Evolutionary conservation across 345 rosid genomes (phyloP).

Genomic region (Eutrema japonicum): DNA sequence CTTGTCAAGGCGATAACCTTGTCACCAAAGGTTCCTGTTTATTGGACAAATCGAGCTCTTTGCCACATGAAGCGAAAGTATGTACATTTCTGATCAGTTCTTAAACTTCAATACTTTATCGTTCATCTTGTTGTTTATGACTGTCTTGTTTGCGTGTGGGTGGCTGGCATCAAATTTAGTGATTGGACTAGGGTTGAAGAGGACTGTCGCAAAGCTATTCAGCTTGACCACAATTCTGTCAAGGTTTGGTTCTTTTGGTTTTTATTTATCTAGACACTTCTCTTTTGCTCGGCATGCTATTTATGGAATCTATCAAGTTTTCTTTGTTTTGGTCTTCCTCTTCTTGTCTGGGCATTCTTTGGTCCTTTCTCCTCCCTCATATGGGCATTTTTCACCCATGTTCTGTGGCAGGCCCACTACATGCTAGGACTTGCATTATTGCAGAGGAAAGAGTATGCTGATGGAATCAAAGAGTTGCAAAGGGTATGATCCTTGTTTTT

Average conservation of each 20-base stretch:
- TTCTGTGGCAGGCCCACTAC: constrained; percentile 69
- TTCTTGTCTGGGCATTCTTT: background rate
- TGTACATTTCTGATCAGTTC: constrained; percentile 28
- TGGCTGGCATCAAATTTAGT: constrained; percentile 47
- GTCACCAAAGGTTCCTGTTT: constrained; percentile 80
- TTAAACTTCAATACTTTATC: background rate
- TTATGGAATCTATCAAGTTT: background rate
- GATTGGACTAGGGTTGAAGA: constrained; percentile 85
- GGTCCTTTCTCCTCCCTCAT: background rate
- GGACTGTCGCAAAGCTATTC: constrained; percentile 79
- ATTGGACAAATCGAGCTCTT: constrained; percentile 94
- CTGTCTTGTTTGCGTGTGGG: constrained; percentile 18
- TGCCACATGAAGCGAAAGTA: constrained; percentile 91
- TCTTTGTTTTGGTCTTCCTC: constrained; percentile 15
- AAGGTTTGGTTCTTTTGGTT: constrained; percentile 52
- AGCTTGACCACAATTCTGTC: constrained; percentile 65
- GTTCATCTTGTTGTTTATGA: background rate
- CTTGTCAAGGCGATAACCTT: constrained; percentile 74
- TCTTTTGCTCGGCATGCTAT: constrained; percentile 10
- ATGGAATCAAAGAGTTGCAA: constrained; percentile 72
- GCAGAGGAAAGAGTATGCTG: constrained; percentile 52
- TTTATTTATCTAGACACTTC: background rate
- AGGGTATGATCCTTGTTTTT: constrained; percentile 52
- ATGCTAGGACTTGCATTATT: constrained; percentile 86
- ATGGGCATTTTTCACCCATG: constrained; percentile 22